Conservation (phyloP, 345 rosid species). For the Eucalyptus marginata region DNA sequence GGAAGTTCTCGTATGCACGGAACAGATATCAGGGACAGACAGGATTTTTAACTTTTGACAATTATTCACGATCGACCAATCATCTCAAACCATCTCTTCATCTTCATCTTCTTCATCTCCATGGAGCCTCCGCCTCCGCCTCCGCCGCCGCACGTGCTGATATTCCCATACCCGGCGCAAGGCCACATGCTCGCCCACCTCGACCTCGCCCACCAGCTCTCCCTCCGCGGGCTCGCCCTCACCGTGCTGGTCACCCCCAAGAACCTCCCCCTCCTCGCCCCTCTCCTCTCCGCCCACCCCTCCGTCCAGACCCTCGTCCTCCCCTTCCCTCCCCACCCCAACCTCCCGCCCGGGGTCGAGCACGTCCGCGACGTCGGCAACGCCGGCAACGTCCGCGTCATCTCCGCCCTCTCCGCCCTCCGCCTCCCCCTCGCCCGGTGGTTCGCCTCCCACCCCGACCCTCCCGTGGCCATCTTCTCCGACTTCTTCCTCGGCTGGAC, state of each 20-base stretch:
- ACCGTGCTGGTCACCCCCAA: background rate
- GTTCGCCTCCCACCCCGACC: conserved; percentile 45
- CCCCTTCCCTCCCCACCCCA: conserved; percentile 46
- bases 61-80: background rate
- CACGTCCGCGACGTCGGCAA: conserved; percentile 45
- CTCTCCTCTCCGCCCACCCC: conserved; percentile 34
- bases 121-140: background rate
- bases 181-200: conserved; percentile 55
- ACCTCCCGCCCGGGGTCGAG: conserved; percentile 42
- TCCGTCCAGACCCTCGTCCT: conserved; percentile 22
- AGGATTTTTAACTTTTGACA: background rate
- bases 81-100: background rate
- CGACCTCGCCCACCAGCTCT: conserved; percentile 9
- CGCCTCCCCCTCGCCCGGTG: conserved; percentile 33
- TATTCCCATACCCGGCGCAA: conserved; percentile 67
- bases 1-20: background rate
- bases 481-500: conserved; percentile 86
- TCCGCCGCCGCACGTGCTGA: conserved; percentile 18
- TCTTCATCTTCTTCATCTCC: background rate
- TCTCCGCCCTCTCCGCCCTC: conserved; percentile 32
- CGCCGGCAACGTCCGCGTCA: conserved; percentile 30
- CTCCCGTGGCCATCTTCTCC: conserved; percentile 60
- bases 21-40: rapidly evolving
- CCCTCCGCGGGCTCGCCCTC: conserved; percentile 11
- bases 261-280: conserved; percentile 16